Evolutionary conservation across 2,329 filamentous ascomycete species (phyloP), one percentile per base, ranked within the genome.

Genomic region (Sclerotinia glacialis): DNA sequence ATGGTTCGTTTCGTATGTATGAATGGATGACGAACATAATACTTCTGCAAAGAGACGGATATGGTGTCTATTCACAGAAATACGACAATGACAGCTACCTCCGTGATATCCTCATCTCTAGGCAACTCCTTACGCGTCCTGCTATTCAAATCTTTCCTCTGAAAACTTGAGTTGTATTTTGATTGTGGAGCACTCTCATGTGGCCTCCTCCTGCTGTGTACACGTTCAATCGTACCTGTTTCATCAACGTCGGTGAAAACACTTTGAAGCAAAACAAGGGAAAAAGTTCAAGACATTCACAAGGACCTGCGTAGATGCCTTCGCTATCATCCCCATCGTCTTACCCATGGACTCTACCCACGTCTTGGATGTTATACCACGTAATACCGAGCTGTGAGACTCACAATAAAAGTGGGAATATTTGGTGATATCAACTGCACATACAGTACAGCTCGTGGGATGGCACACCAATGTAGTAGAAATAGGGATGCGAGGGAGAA

Each of bases 1-100:
- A 67, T 66, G 44, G 49, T 55, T 63, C 59, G 63, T 64, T 58
- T 50, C 40, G 59, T 67, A 56, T 54, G 23, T 40, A 40, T 64
- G 23, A 54, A 55, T 47, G 58, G 42, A 64, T 55, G 59, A 55
- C 53, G 58, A 62, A 62, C 56, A 46, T 63, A 16, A 61, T 26
- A 26, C 28, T 60, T 59, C 31, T 66, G 55, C 55, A 66, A 46
- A 52, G 50, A 61, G 46, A 61, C 47, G 26, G 34, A 52, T 37
- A 34, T 66, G 49, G 46, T 52, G 31, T 61, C 34, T 31, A 53
- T 46, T 65, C 61, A 16, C 34, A 66, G 55, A 26, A 55, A 67
- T 56, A 56, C 52, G 40, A 66, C 55, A 42, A 59, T 50, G 18
- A 66, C 64, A 52, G 31, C 47, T 47, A 46, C 47, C 23, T 61